phyloP scores from a whole-genome alignment of 768 basidiomycete species.

The Tylopilus balloui region DNA sequence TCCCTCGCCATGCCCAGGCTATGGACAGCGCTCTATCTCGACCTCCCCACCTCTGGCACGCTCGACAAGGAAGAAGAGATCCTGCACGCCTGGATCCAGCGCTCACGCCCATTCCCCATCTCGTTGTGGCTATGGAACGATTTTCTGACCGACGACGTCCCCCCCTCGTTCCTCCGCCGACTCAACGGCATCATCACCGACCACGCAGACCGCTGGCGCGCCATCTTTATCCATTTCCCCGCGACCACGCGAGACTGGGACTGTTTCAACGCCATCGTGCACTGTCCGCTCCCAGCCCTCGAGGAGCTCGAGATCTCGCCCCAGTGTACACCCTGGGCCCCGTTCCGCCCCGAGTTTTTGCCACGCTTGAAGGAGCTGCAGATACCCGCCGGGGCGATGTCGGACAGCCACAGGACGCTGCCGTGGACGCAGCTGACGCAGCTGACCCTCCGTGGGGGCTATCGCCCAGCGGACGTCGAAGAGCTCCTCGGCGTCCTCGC shows the following conservation, averaged over 20 bases:
- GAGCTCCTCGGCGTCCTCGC: slow-evolving; percentile 25
- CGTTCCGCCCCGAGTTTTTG: slow-evolving; percentile 26
- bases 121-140: slow-evolving; percentile 31
- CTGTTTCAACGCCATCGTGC: slow-evolving; percentile 21
- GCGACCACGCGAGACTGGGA: slow-evolving; percentile 29
- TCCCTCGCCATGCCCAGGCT: slow-evolving; percentile 28
- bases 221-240: slow-evolving; percentile 31
- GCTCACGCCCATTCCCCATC: slow-evolving; percentile 24
- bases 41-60: slow-evolving; percentile 23
- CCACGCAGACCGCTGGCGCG: slow-evolving; percentile 28
- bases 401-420: slow-evolving; percentile 29
- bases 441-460: slow-evolving; percentile 30
- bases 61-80: slow-evolving; percentile 24
- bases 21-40: slow-evolving; percentile 32
- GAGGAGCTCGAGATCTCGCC: slow-evolving; percentile 33
- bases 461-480: slow-evolving; percentile 25
- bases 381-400: slow-evolving; percentile 31
- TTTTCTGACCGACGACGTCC: slow-evolving; percentile 32
- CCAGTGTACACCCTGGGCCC: slow-evolving; percentile 30
- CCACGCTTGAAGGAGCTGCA: slow-evolving; percentile 25
- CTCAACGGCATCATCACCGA: slow-evolving; percentile 18
- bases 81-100: slow-evolving; percentile 25
- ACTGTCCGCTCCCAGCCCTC: slow-evolving; percentile 22
- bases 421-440: slow-evolving; percentile 32
- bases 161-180: slow-evolving; percentile 21